Percentiles rank a stretch among this genome's conserved stretches.
Conservation (phyloP, 2,329 filamentous ascomycete species). For the Penicillium italicum region DNA sequence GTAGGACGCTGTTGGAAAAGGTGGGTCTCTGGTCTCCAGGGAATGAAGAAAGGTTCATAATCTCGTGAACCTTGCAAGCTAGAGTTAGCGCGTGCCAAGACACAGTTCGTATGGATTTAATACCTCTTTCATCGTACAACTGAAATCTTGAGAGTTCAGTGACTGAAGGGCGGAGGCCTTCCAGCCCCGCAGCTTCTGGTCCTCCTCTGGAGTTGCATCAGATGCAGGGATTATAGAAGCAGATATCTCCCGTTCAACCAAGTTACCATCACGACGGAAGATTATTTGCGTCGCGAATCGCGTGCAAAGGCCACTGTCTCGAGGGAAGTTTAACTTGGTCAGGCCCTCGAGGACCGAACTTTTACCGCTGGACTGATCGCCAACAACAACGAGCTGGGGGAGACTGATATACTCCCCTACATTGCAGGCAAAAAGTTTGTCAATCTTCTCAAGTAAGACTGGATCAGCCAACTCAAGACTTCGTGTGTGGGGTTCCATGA, state of each 20-base stretch:
- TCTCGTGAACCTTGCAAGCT: constrained; percentile 17
- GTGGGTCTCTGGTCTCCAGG: constrained; percentile 20
- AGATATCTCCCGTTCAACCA: constrained; percentile 17
- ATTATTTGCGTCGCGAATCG: constrained; percentile 49
- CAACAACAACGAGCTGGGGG: constrained; percentile 39
- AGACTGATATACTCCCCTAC: constrained; percentile 33
- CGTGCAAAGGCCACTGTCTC: constrained; percentile 40
- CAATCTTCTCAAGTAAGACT: constrained; percentile 33
- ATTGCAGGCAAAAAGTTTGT: constrained; percentile 36
- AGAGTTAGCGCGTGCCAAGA: background rate
- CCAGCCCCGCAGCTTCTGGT: constrained; percentile 25
- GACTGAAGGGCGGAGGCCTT: background rate
- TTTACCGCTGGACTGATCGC: constrained; percentile 43
- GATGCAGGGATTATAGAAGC: constrained; percentile 40
- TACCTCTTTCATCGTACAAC: constrained; percentile 28
- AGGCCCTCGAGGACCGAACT: constrained; percentile 34
- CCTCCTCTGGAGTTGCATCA: constrained; percentile 16
- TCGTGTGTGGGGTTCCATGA: background rate
- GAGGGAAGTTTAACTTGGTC: constrained; percentile 40
- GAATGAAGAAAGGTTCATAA: constrained; percentile 24
- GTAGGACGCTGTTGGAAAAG: constrained; percentile 45
- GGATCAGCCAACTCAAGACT: constrained; percentile 15
- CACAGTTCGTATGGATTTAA: background rate
- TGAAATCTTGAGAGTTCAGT: constrained; percentile 15
- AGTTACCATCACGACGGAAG: constrained; percentile 31